Evolutionary conservation across 768 basidiomycete species (phyloP).

Genomic region (Pleurotus platypus): DNA sequence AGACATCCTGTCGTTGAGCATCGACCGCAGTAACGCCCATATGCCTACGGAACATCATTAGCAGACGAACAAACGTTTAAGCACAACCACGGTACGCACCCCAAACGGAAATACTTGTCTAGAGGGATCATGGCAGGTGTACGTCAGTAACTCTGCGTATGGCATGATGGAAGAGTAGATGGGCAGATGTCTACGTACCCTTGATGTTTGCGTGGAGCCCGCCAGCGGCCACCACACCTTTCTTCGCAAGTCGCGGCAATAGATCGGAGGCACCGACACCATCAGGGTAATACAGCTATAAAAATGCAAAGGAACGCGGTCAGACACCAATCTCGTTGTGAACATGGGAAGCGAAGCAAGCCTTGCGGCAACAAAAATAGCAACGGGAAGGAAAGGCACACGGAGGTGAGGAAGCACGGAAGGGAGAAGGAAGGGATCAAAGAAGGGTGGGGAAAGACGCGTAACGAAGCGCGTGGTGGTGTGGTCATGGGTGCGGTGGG

Average conservation of each 20-base stretch:
- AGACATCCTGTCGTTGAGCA: conserved; percentile 65
- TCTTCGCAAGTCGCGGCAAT: conserved; percentile 67
- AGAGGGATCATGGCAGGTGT: not conserved
- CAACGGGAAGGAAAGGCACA: no score
- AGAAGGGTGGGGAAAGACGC: not conserved
- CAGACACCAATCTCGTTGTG: not conserved
- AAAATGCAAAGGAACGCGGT: not conserved
- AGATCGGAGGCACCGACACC: conserved; percentile 77
- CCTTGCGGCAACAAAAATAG: no score
- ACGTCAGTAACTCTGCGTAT: not conserved
- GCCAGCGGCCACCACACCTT: conserved; percentile 79
- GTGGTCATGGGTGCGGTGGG: not conserved
- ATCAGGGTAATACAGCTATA: conserved; percentile 77
- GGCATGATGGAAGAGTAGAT: not conserved
- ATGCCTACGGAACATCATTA: conserved; percentile 47
- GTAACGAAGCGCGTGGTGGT: not conserved
- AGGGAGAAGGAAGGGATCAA: not conserved
- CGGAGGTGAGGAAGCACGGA: not conserved
- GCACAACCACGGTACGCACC: conserved; percentile 35
- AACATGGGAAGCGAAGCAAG: no score
- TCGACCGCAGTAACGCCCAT: conserved; percentile 90
- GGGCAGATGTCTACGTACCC: conserved; percentile 38
- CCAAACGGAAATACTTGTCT: conserved; percentile 93
- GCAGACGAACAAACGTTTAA: conserved; percentile 3
- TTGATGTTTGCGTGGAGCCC: conserved; percentile 84